Base-by-base conservation (phyloP, 176 grass and related monocot genomes). In the Panicum miliaceum region DNA sequence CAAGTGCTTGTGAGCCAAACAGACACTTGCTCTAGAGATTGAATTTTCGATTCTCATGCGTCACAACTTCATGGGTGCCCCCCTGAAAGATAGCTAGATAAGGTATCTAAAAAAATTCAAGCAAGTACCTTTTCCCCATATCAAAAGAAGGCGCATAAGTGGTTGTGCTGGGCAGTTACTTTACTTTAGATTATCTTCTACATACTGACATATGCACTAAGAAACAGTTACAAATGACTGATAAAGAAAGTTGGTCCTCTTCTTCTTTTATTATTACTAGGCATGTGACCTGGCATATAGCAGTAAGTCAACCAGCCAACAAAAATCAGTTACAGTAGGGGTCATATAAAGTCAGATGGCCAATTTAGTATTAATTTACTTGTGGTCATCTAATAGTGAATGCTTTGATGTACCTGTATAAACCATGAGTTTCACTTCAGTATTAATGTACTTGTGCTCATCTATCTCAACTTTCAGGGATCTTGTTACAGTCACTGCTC, bases 401-500 rank as follows among this genome's bases (percentile, higher is more conserved):
- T 10, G 53, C 15, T 25, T 57, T 62, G 4, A 75, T 63, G 8
- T 95, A 98, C 96, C 93, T 95, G 87, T 93, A 98, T 26, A 98
- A 84, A 82, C 87, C 93, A 91, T 90, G 88, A 83, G 82, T 93
- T 79, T 98, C 92, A 86, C 88, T 90, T 86, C n/a, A n/a, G n/a
- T n/a, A n/a, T n/a, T n/a, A n/a, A n/a, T n/a, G n/a, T n/a, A n/a
- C n/a, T n/a, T n/a, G n/a, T n/a, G n/a, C n/a, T n/a, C n/a, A n/a
- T n/a, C n/a, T n/a, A n/a, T n/a, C n/a, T n/a, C n/a, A n/a, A n/a
- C n/a, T n/a, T n/a, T n/a, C n/a, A n/a, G n/a, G n/a, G n/a, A n/a
- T n/a, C n/a, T n/a, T n/a, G n/a, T n/a, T n/a, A n/a, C n/a, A n/a
- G n/a, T n/a, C n/a, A n/a, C n/a, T n/a, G n/a, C n/a, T n/a, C n/a